Conservation (phyloP, 1,284 basidiomycete genomes). For the Phlebopus sp. region DNA sequence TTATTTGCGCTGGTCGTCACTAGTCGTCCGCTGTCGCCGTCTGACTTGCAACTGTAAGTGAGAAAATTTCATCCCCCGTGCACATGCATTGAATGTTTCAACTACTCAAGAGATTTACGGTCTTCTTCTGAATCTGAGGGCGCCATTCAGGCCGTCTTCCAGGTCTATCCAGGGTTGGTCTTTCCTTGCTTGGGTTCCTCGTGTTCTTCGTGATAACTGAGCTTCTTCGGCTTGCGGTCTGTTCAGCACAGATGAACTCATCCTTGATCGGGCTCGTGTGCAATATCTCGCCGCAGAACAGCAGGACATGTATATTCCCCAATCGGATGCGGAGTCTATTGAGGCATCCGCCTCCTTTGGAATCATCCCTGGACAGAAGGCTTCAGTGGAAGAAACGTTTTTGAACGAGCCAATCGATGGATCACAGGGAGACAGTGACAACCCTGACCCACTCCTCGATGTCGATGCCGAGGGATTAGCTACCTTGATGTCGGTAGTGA, state of each 20-base stretch:
- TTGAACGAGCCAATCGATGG: not conserved
- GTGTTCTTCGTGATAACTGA: slow-evolving; percentile 10
- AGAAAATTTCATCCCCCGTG: slow-evolving; percentile 7
- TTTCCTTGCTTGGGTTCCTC: slow-evolving; percentile 4
- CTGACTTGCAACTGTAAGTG: slow-evolving; percentile 25
- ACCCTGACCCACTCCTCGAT: not conserved
- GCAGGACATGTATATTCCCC: slow-evolving; percentile 10
- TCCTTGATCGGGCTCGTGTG: slow-evolving; percentile 14
- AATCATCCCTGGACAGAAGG: not conserved
- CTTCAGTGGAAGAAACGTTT: not conserved
- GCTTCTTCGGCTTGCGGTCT: slow-evolving; percentile 5
- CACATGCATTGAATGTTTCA: slow-evolving; percentile 12
- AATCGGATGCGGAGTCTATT: slow-evolving; percentile 3
- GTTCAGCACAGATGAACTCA: slow-evolving; percentile 17
- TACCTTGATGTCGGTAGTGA: not conserved
- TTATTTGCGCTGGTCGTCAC: slow-evolving; percentile 47
- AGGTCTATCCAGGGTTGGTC: slow-evolving; percentile 39
- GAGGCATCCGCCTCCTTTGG: slow-evolving; percentile 9
- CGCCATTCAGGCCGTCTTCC: slow-evolving; percentile 38
- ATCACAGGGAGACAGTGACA: not conserved
- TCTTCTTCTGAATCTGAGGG: slow-evolving; percentile 31
- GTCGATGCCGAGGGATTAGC: not conserved
- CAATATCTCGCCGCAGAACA: slow-evolving; percentile 9
- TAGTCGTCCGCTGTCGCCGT: slow-evolving; percentile 36
- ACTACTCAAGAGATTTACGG: slow-evolving; percentile 12